These are phyloP conservation scores for Pleurotus platypus DNA, from an alignment of 768 basidiomycete species.

Conservation along the genomic window DNA sequence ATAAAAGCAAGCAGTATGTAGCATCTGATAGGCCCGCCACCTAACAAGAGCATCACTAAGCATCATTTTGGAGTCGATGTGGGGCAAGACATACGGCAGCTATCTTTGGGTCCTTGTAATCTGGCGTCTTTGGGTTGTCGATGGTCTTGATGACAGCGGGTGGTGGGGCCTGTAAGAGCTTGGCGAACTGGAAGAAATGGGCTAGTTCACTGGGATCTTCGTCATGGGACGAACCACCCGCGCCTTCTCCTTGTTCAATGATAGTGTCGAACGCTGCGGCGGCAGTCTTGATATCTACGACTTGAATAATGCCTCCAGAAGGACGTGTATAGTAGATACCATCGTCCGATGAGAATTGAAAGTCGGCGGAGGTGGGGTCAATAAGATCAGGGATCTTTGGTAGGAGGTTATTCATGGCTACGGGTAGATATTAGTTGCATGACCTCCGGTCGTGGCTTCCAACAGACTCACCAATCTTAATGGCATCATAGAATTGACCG, in stretches of 20 bases:
- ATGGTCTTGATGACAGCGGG: slow-evolving; percentile 8
- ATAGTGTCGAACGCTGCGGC: slow-evolving; percentile 16
- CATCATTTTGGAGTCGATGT: too few relatives aligned
- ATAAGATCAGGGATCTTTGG: neutral
- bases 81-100: neutral
- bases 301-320: slow-evolving; percentile 4
- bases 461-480: slow-evolving; percentile 5
- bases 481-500: slow-evolving; percentile 13
- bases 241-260: slow-evolving; percentile 22
- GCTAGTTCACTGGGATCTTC: slow-evolving; percentile 15
- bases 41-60: slow-evolving; percentile 8
- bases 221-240: slow-evolving; percentile 16
- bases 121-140: slow-evolving; percentile 15
- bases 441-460: neutral
- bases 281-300: slow-evolving; percentile 16
- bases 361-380: neutral
- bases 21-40: slow-evolving; percentile 21
- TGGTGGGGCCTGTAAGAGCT: neutral
- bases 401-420: neutral
- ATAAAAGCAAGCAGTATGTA: slow-evolving; percentile 20
- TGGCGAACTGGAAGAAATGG: slow-evolving; percentile 11
- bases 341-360: neutral
- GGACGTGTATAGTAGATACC: neutral
- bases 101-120: slow-evolving; percentile 15
- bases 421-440: neutral